Percentiles rank a stretch among this genome's conserved stretches.
Evolutionary conservation across 768 basidiomycete genomes (phyloP).

Genomic region (Ephemerocybe angulata): DNA sequence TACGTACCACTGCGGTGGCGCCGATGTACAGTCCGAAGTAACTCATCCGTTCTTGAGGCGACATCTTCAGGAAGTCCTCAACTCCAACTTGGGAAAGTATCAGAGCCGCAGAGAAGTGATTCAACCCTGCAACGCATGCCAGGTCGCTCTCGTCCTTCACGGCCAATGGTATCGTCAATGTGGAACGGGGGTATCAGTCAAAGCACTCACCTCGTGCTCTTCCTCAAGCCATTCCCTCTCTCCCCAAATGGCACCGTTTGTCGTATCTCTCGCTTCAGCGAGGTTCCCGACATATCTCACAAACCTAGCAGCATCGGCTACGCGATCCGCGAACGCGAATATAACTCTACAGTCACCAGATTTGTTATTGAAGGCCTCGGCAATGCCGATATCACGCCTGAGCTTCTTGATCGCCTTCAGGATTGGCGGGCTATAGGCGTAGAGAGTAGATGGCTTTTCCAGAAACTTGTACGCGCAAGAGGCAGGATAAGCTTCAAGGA

Average conservation of each 20-base stretch:
- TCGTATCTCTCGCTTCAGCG: slow-evolving; percentile 43
- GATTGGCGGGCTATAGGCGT: slow-evolving; percentile 63
- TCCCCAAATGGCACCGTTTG: slow-evolving; percentile 51
- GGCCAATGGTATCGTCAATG: background rate
- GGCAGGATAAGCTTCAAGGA: slow-evolving; percentile 67
- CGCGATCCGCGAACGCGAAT: slow-evolving; percentile 61
- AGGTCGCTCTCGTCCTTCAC: slow-evolving; percentile 60
- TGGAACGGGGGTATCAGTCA: slow-evolving; percentile 4
- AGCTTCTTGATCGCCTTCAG: slow-evolving; percentile 70
- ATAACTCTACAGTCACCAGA: slow-evolving; percentile 38
- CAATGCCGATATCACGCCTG: slow-evolving; percentile 56
- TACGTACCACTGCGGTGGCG: slow-evolving; percentile 48
- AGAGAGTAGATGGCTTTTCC: slow-evolving; percentile 21
- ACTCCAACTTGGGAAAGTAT: slow-evolving; percentile 54
- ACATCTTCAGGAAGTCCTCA: slow-evolving; percentile 52
- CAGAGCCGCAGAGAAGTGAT: slow-evolving; percentile 63
- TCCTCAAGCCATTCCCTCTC: slow-evolving; percentile 59
- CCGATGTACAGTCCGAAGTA: slow-evolving; percentile 49
- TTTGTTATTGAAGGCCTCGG: slow-evolving; percentile 57
- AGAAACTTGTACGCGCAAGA: slow-evolving; percentile 31
- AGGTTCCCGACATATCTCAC: slow-evolving; percentile 57
- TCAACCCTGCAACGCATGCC: slow-evolving; percentile 57
- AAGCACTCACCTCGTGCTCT: slow-evolving; percentile 51
- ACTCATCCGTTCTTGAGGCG: slow-evolving; percentile 43
- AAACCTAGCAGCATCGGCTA: slow-evolving; percentile 54